Conservation (phyloP, 179 eudicot genomes). For the Sideroxylon spinosum region DNA sequence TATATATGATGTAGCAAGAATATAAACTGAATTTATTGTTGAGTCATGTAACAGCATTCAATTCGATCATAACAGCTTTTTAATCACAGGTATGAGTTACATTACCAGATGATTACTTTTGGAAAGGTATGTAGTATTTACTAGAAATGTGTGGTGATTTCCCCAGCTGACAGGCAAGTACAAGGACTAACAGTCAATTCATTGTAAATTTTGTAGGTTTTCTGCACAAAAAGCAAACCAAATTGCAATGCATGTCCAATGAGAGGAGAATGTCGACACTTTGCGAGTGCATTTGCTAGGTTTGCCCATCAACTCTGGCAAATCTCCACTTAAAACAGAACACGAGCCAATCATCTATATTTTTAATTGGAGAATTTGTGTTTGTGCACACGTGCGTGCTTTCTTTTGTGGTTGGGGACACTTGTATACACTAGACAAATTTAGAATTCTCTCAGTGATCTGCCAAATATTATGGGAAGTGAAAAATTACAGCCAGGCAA, state of each 20-base stretch:
- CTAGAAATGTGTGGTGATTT: not conserved
- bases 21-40: not conserved
- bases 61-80: not conserved
- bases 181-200: not conserved
- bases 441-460: slow-evolving; percentile 1
- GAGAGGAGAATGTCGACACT: slow-evolving; percentile 71
- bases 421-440: not conserved
- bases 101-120: slow-evolving; percentile 82
- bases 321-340: slow-evolving; percentile 3
- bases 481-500: not conserved
- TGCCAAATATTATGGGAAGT: not conserved
- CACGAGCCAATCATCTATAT: not conserved
- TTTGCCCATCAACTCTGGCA: slow-evolving; percentile 16
- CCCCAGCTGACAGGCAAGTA: not conserved
- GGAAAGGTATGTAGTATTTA: slow-evolving; percentile 58
- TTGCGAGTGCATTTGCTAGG: slow-evolving; percentile 95
- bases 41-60: not conserved
- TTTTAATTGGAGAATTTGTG: not conserved
- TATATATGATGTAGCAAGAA: not conserved
- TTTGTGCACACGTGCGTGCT: too few species aligned
- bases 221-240: slow-evolving; percentile 75
- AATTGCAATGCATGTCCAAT: slow-evolving; percentile 81
- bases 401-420: not conserved
- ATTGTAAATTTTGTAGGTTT: slow-evolving; percentile 46
- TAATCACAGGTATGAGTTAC: slow-evolving; percentile 66